These are phyloP conservation scores for Daldinia sp. DNA, from an alignment of 2,329 filamentous ascomycete genomes.

Conservation along the genomic window DNA sequence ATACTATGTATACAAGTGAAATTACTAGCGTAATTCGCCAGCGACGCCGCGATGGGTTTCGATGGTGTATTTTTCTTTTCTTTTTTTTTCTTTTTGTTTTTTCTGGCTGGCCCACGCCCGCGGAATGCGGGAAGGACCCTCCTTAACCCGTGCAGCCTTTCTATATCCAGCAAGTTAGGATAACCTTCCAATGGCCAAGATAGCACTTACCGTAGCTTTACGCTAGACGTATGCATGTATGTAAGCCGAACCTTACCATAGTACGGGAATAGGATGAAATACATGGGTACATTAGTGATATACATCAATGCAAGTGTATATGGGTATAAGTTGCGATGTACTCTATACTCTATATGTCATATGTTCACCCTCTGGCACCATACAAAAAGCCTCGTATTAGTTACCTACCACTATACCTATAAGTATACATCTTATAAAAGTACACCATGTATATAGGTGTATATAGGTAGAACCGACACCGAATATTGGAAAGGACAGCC, in stretches of 20 bases:
- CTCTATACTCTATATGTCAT: not conserved
- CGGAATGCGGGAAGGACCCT: slow-evolving; percentile 50
- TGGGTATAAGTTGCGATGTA: not conserved
- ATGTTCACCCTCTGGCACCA: not conserved
- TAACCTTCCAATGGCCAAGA: slow-evolving; percentile 28
- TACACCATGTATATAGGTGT: not conserved
- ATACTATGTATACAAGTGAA: slow-evolving; percentile 25
- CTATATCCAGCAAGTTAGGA: slow-evolving; percentile 15
- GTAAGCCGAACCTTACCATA: slow-evolving; percentile 32
- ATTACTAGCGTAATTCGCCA: slow-evolving; percentile 41
- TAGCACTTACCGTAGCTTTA: slow-evolving; percentile 13
- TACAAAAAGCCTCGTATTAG: not conserved
- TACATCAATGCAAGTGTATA: not conserved
- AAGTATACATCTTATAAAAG: not conserved
- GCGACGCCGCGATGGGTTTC: slow-evolving; percentile 23
- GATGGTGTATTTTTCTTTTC: not conserved
- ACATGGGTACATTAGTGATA: not conserved
- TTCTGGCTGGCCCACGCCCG: slow-evolving; percentile 46
- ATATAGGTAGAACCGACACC: not conserved
- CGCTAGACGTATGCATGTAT: slow-evolving; percentile 19
- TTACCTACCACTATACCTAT: not conserved
- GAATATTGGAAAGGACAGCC: not conserved
- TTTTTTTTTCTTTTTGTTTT: not conserved
- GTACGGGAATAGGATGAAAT: slow-evolving; percentile 10
- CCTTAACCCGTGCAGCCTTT: slow-evolving; percentile 33